phyloP scores from a whole-genome alignment of 345 rosid species.

The Corchorus olitorius region DNA sequence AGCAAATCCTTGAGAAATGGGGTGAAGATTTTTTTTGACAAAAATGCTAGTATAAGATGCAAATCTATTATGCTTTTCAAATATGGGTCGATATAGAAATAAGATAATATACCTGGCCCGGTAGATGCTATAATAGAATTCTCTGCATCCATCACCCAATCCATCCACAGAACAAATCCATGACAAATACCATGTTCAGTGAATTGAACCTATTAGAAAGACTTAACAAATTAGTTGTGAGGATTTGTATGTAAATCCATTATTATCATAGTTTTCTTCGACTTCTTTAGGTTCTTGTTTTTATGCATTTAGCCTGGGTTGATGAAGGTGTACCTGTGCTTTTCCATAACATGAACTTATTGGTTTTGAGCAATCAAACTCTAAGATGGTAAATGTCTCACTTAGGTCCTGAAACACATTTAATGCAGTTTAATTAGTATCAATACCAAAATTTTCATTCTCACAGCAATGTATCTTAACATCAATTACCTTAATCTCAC shows the following conservation, averaged over 20 bases:
- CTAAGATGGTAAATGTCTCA: conserved; percentile 60
- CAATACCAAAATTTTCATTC: background rate
- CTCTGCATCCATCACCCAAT: conserved; percentile 82
- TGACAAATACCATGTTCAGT: conserved; percentile 69
- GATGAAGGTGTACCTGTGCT: conserved; percentile 48
- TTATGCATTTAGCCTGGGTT: background rate
- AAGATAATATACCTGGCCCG: conserved; percentile 65
- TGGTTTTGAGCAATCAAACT: conserved; percentile 69
- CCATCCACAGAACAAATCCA: conserved; percentile 88
- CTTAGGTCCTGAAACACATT: conserved; percentile 64
- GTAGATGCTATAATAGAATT: conserved; percentile 55
- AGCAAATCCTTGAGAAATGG: background rate
- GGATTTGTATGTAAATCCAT: background rate
- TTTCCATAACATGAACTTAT: conserved; percentile 65
- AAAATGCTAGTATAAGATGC: too few relatives aligned
- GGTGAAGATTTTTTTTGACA: background rate
- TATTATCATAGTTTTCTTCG: background rate
- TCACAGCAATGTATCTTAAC: background rate
- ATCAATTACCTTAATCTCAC: conserved; percentile 64
- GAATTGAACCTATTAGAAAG: conserved; percentile 60
- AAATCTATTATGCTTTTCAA: background rate
- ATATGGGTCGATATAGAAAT: background rate
- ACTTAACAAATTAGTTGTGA: background rate
- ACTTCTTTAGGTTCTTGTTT: background rate
- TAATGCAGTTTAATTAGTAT: conserved; percentile 11